Evolutionary conservation across 2,329 filamentous ascomycete genomes (phyloP).

Genomic region (Ophiognomonia clavigignenti-juglandacearum): DNA sequence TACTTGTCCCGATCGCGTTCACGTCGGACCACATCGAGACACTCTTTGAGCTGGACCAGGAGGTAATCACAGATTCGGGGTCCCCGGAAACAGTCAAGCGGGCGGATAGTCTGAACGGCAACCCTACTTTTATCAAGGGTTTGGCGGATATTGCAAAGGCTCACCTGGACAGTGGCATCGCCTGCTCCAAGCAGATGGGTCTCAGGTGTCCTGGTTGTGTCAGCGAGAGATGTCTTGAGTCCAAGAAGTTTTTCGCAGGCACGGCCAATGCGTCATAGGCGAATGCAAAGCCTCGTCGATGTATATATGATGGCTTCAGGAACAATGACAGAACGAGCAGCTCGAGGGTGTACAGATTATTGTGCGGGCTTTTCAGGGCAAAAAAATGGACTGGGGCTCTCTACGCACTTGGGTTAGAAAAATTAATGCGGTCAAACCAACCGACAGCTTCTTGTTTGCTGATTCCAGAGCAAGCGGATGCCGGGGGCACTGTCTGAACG

Average conservation of each 20-base stretch:
- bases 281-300: not conserved
- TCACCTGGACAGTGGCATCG: conserved; percentile 65
- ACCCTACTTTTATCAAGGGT: conserved; percentile 81
- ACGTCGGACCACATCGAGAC: conserved; percentile 99
- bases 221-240: conserved; percentile 80
- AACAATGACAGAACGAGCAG: too few relatives aligned
- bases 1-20: conserved; percentile 93
- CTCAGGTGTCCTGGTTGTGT: conserved; percentile 90
- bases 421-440: too few relatives aligned
- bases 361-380: too few relatives aligned
- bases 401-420: too few relatives aligned
- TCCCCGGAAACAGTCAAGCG: conserved; percentile 78
- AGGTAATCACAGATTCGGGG: conserved; percentile 86
- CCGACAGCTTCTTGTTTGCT: too few relatives aligned
- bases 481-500: too few relatives aligned
- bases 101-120: conserved; percentile 88
- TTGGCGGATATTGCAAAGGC: conserved; percentile 80
- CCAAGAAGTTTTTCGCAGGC: conserved; percentile 60
- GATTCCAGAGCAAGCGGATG: too few relatives aligned
- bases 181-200: conserved; percentile 79
- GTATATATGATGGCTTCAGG: not conserved
- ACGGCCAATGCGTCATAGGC: conserved; percentile 7
- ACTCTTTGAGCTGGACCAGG: conserved; percentile 85
- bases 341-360: too few relatives aligned
- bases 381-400: too few relatives aligned